Evolutionary conservation across 345 rosid species (phyloP), one percentile per base, ranked within the genome.

Genomic region (Punica granatum): DNA sequence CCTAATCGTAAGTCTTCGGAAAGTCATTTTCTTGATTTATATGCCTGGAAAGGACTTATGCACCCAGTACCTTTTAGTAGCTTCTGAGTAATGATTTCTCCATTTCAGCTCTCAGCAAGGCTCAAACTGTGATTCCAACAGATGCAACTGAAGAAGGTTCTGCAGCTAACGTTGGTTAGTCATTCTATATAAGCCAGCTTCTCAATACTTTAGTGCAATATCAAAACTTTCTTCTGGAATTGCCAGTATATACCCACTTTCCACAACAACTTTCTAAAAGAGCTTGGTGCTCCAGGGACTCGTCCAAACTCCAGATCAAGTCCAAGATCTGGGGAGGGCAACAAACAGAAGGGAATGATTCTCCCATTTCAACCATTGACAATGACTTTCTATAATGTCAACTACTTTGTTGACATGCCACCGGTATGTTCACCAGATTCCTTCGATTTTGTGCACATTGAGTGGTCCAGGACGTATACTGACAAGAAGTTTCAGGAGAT

Each of bases 331-430:
- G 66, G 44, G 46, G 82, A 67, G 31, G 77, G 69, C 66, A 79
- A 36, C 68, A 79, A 76, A 74, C 82, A 73, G 71, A 88, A 80
- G 70, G 98, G 98, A 81, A 90, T 90, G 98, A 88, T 92, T 71
- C 92, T 92, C 70, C 98, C 98, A 70, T 90, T 92, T 78, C 83
- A 84, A 75, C 98, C 96, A 53, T 81, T 88, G 69, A 75, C 92
- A 76, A 90, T 92, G 97, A 90, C 96, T 66, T 92, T 92, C 74
- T 86, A 85, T 73, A 81, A 90, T 80, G 92, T 92, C 77, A 92
- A 87, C 76, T 92, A 90, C 81, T 92, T 73, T 69, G 98, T 92
- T 69, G 93, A 92, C 73, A 88, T 90, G 92, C 97, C 97, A 32
- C 78, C 83, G 92, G 98, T 89, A 56, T 61, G 37, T 31, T 48